phyloP scores from a whole-genome alignment of 2,329 filamentous ascomycete genomes.

The Xylariaceae sp. region DNA sequence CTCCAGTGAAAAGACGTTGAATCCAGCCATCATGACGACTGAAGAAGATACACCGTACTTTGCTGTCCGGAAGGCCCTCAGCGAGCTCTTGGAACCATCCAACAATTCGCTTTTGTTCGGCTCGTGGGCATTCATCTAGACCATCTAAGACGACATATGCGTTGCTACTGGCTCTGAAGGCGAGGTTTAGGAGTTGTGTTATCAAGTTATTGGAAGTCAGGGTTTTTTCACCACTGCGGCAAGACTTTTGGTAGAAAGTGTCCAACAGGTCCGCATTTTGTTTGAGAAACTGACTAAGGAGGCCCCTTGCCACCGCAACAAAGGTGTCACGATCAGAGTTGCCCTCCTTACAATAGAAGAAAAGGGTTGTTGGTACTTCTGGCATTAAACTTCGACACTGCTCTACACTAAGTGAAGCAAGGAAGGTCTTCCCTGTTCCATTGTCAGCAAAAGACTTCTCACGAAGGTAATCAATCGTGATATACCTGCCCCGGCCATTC shows the following conservation, averaged over 20 bases:
- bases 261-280: conserved; percentile 10
- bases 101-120: conserved; percentile 27
- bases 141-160: conserved; percentile 34
- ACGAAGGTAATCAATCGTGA: background rate
- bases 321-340: conserved; percentile 24
- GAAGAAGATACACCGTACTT: conserved; percentile 28
- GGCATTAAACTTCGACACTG: conserved; percentile 16
- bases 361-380: conserved; percentile 18
- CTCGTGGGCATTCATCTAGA: conserved; percentile 33
- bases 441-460: conserved; percentile 1
- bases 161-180: conserved; percentile 21
- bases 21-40: conserved; percentile 31
- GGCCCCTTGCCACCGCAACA: conserved; percentile 18
- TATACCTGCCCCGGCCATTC: conserved; percentile 28
- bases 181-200: conserved; percentile 24
- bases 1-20: conserved; percentile 21
- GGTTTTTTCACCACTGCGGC: conserved; percentile 5
- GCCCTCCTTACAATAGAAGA: conserved; percentile 32
- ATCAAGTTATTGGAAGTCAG: conserved; percentile 12
- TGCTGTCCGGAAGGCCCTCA: conserved; percentile 14
- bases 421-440: conserved; percentile 30
- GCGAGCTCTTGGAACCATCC: conserved; percentile 23
- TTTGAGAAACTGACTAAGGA: conserved; percentile 13
- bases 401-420: conserved; percentile 31
- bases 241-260: conserved; percentile 12